Percentiles rank a stretch among this genome's conserved stretches.
Evolutionary conservation across 805 yeast genomes (phyloP).

Genomic region (Pichia exigua): DNA sequence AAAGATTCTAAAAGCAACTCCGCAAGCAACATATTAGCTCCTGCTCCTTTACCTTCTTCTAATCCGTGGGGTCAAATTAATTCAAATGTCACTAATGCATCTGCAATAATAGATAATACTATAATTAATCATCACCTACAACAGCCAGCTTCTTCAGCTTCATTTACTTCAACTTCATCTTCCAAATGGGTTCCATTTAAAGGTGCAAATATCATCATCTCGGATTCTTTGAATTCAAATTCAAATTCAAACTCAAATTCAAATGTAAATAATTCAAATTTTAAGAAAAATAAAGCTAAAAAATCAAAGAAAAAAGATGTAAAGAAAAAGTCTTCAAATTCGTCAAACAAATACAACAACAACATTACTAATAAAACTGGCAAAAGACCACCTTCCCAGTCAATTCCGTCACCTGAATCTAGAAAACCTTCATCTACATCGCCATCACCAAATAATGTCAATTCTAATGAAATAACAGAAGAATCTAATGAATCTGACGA

Average conservation of each 20-base stretch:
- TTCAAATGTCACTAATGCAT: constrained; percentile 14
- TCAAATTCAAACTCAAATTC: background rate
- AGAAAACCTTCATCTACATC: background rate
- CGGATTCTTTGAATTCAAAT: constrained; percentile 8
- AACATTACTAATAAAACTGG: background rate
- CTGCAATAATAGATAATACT: constrained; percentile 8
- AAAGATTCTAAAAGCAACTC: constrained; percentile 9
- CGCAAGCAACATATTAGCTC: constrained; percentile 30
- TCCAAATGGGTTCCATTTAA: constrained; percentile 70
- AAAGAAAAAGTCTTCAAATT: background rate
- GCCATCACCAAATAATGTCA: background rate
- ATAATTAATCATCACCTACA: background rate
- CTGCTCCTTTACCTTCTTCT: constrained; percentile 58
- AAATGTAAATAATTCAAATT: background rate
- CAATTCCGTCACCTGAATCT: background rate
- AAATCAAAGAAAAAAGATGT: background rate
- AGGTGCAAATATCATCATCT: constrained; percentile 40
- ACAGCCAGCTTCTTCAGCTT: background rate
- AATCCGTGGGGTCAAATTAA: constrained; percentile 50
- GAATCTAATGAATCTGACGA: background rate
- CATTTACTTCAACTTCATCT: constrained; percentile 17
- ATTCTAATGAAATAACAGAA: background rate
- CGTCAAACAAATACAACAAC: constrained; percentile 5
- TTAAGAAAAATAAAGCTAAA: background rate
- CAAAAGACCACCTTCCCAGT: background rate